Evolutionary conservation across 805 yeast species (phyloP).

Genomic region (Monosporozyma servazzii): DNA sequence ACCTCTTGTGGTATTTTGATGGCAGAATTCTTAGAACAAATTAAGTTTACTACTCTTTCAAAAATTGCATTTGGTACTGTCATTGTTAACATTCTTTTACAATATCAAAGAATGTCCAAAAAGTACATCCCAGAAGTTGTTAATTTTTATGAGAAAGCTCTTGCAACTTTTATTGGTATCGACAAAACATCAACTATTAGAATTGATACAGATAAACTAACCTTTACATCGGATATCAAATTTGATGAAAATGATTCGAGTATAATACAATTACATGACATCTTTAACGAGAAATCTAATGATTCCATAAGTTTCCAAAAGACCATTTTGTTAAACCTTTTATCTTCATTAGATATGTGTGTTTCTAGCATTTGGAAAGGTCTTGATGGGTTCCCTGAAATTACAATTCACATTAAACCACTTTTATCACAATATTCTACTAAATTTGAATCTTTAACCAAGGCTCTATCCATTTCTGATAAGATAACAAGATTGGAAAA

Average conservation of each 20-base stretch:
- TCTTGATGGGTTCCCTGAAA: slow-evolving; percentile 50
- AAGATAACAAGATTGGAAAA: slow-evolving; percentile 43
- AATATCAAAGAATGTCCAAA: slow-evolving; percentile 73
- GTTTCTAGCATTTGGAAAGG: slow-evolving; percentile 48
- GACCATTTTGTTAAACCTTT: slow-evolving; percentile 21
- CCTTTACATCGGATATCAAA: slow-evolving; percentile 11
- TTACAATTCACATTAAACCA: slow-evolving; percentile 39
- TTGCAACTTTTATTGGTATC: slow-evolving; percentile 32
- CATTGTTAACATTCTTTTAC: slow-evolving; percentile 52
- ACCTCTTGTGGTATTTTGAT: slow-evolving; percentile 74
- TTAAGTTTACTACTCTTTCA: slow-evolving; percentile 33
- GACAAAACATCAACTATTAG: slow-evolving; percentile 8
- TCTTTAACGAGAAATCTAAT: slow-evolving; percentile 26
- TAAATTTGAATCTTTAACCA: slow-evolving; percentile 29
- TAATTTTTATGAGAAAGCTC: slow-evolving; percentile 45
- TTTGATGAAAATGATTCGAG: slow-evolving; percentile 5
- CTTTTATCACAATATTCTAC: slow-evolving; percentile 36
- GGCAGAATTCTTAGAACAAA: slow-evolving; percentile 56
- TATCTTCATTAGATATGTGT: slow-evolving; percentile 27
- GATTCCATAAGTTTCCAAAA: slow-evolving; percentile 12
- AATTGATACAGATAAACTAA: slow-evolving; percentile 15
- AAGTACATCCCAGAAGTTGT: slow-evolving; percentile 75
- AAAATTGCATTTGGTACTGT: slow-evolving; percentile 53
- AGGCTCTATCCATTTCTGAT: slow-evolving; percentile 30
- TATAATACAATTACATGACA: slow-evolving; percentile 14